These are phyloP conservation scores for Candida lessepsii DNA, from an alignment of 805 yeast genomes.

Conservation along the genomic window DNA sequence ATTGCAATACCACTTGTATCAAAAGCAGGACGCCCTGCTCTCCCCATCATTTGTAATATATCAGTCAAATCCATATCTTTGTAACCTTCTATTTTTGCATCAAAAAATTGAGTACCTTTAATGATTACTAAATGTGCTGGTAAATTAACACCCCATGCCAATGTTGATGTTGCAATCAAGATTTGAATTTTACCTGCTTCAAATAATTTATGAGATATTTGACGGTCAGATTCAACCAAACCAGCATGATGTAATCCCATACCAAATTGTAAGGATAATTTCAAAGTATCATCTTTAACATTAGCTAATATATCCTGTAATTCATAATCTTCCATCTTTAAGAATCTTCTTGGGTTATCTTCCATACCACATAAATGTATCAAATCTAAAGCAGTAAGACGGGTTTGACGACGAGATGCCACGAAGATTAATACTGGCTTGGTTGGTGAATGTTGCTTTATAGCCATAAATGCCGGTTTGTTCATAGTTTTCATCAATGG, in stretches of 20 bases:
- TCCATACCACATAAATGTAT: slow-evolving; percentile 80
- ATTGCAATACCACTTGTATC: slow-evolving; percentile 78
- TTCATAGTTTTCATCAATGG: slow-evolving; percentile 86
- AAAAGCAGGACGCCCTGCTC: slow-evolving; percentile 81
- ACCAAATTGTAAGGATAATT: slow-evolving; percentile 72
- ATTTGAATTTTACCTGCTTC: slow-evolving; percentile 71
- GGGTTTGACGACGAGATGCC: slow-evolving; percentile 79
- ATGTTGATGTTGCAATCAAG: slow-evolving; percentile 74
- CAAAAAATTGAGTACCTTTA: slow-evolving; percentile 71
- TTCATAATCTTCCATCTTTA: slow-evolving; percentile 65
- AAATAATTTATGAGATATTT: slow-evolving; percentile 66
- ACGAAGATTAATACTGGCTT: slow-evolving; percentile 85
- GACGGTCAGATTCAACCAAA: slow-evolving; percentile 68
- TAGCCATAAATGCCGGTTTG: slow-evolving; percentile 89
- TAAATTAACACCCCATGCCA: slow-evolving; percentile 85
- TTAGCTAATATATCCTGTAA: slow-evolving; percentile 46
- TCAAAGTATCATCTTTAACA: slow-evolving; percentile 82
- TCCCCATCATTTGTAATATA: slow-evolving; percentile 80
- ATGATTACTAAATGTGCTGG: slow-evolving; percentile 79
- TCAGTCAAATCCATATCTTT: slow-evolving; percentile 82
- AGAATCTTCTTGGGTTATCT: slow-evolving; percentile 68
- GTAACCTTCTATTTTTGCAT: slow-evolving; percentile 64
- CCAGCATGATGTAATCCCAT: slow-evolving; percentile 85
- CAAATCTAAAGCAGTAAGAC: slow-evolving; percentile 75
- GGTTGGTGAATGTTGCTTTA: slow-evolving; percentile 82